These are phyloP conservation scores for Ganoderma meredithae DNA, from an alignment of 1,284 basidiomycete species.

Conservation along the genomic window DNA sequence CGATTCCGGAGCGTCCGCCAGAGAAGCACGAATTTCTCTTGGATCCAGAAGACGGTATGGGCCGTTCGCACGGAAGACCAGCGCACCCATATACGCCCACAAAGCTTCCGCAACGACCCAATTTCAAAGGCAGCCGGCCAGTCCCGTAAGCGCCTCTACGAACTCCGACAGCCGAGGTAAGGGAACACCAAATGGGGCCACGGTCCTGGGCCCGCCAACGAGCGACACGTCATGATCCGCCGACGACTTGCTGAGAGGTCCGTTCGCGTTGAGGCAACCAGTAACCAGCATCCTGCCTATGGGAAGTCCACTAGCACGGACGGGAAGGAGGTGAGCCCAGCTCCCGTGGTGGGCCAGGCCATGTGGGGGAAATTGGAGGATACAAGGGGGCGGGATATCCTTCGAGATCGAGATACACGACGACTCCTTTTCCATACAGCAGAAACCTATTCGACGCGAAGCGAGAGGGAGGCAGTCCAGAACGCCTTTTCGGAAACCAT, in stretches of 20 bases:
- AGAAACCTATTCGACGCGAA: slow-evolving; percentile 38
- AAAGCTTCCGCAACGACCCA: slow-evolving; percentile 18
- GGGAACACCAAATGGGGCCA: slow-evolving; percentile 11
- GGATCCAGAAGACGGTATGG: slow-evolving; percentile 1
- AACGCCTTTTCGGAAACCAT: slow-evolving; percentile 33
- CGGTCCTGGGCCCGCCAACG: neutral
- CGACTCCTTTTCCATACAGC: slow-evolving; percentile 38
- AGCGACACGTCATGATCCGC: slow-evolving; percentile 5
- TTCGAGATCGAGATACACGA: slow-evolving; percentile 39
- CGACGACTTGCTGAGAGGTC: slow-evolving; percentile 11
- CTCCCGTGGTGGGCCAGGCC: slow-evolving; percentile 25
- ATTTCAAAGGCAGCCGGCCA: slow-evolving; percentile 18
- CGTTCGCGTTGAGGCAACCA: slow-evolving; percentile 20
- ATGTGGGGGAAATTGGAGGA: slow-evolving; percentile 30
- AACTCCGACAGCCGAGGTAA: slow-evolving; percentile 24
- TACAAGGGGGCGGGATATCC: slow-evolving; percentile 37
- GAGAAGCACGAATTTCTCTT: slow-evolving; percentile 6
- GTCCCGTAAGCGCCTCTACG: slow-evolving; percentile 21
- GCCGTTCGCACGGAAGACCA: slow-evolving; percentile 23
- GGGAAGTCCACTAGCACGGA: slow-evolving; percentile 20
- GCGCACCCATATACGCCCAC: slow-evolving; percentile 31
- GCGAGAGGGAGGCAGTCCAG: slow-evolving; percentile 34
- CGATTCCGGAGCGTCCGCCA: neutral
- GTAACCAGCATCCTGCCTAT: slow-evolving; percentile 9
- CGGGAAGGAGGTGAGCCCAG: neutral